These are phyloP conservation scores for Eremochloa ophiuroides DNA, from an alignment of 176 grass and related monocot genomes.

Conservation along the genomic window DNA sequence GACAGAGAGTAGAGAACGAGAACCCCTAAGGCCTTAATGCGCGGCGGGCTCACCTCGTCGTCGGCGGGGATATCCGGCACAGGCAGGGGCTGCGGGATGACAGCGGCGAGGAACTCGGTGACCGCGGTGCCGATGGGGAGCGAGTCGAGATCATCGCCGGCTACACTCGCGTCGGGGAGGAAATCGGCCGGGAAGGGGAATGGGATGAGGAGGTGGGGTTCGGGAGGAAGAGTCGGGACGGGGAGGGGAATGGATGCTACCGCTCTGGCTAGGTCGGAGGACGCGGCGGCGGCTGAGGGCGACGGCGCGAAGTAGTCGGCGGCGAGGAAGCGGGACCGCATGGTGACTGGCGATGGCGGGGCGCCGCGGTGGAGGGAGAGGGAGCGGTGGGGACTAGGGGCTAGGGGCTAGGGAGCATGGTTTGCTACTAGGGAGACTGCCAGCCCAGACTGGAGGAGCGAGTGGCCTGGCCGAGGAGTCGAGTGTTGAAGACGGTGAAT, in stretches of 20 bases:
- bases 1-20: background rate
- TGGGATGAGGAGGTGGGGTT: constrained; percentile 29
- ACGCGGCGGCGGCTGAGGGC: constrained; percentile 16
- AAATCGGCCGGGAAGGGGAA: constrained; percentile 18
- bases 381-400: background rate
- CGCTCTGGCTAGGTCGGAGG: constrained; percentile 28
- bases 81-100: constrained; percentile 38
- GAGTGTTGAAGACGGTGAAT: too few relatives aligned
- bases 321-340: constrained; percentile 82
- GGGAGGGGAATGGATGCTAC: constrained; percentile 48
- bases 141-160: constrained; percentile 21
- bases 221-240: constrained; percentile 40
- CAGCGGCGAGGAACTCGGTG: constrained; percentile 46
- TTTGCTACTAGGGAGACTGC: too few relatives aligned
- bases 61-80: constrained; percentile 9
- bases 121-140: constrained; percentile 52
- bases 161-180: constrained; percentile 15
- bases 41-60: constrained; percentile 26
- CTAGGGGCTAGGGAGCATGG: too few relatives aligned
- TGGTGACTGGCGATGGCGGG: background rate
- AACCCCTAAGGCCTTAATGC: background rate
- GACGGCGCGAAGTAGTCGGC: constrained; percentile 55
- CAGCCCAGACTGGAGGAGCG: too few relatives aligned
- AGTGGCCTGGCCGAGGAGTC: too few relatives aligned
- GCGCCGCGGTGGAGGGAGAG: background rate